Percentiles rank a stretch among this genome's conserved stretches.
phyloP scores from a whole-genome alignment of 1,284 basidiomycete genomes.

The Ganoderma meredithae region DNA sequence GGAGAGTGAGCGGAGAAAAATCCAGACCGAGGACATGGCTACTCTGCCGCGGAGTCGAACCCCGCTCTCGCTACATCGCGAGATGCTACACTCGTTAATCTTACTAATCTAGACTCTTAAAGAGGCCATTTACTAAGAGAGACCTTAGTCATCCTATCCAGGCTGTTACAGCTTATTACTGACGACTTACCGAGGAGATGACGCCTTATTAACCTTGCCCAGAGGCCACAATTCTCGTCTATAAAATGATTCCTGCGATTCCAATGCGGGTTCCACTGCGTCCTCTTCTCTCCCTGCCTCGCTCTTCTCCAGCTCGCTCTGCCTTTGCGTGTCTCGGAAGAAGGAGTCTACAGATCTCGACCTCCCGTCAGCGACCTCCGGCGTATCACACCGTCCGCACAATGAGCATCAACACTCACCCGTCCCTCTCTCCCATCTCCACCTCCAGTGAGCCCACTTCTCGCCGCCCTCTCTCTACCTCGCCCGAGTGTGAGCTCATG shows the following conservation, averaged over 20 bases:
- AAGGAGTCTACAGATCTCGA: neutral
- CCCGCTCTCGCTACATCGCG: too few relatives aligned
- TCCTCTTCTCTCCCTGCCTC: conserved; percentile 15
- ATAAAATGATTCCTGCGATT: neutral
- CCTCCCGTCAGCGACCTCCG: neutral
- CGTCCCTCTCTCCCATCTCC: conserved; percentile 59
- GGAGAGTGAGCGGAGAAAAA: too few relatives aligned
- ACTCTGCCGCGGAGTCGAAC: conserved; percentile 53
- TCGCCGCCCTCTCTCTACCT: neutral
- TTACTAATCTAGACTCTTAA: too few relatives aligned
- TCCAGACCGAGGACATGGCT: too few relatives aligned
- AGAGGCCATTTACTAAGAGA: too few relatives aligned
- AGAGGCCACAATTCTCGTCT: too few relatives aligned
- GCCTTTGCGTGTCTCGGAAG: neutral
- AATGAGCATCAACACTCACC: conserved; percentile 57
- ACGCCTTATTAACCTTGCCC: neutral
- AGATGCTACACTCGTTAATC: too few relatives aligned
- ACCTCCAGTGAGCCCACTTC: conserved; percentile 52
- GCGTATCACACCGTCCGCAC: conserved; percentile 21
- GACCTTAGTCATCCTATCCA: too few relatives aligned
- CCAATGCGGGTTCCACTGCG: neutral
- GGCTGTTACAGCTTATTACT: too few relatives aligned
- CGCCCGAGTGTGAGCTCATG: neutral
- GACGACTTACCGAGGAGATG: neutral
- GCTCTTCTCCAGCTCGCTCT: conserved; percentile 1